Evolutionary conservation across 1,139 yeast genomes (phyloP).

Genomic region (Geotrichum siamense): DNA sequence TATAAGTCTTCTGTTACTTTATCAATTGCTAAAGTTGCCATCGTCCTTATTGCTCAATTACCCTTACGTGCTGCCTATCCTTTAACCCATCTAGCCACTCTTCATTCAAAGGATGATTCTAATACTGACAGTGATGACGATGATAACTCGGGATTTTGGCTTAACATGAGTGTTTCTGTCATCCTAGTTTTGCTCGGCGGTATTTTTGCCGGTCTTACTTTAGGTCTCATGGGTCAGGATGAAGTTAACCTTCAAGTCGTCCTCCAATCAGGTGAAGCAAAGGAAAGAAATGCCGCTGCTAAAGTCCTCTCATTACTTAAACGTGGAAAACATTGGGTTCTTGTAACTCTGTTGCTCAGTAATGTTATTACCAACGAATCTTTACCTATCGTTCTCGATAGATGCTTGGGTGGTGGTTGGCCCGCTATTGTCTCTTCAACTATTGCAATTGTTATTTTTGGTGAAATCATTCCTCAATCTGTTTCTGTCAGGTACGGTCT

Average conservation of each 20-base stretch:
- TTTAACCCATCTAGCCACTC: slow-evolving; percentile 29
- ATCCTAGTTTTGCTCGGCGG: slow-evolving; percentile 82
- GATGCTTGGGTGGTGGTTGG: slow-evolving; percentile 95
- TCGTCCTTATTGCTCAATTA: slow-evolving; percentile 14
- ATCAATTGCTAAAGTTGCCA: slow-evolving; percentile 11
- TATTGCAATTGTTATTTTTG: slow-evolving; percentile 86
- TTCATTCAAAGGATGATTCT: slow-evolving; percentile 33
- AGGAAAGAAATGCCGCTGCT: slow-evolving; percentile 64
- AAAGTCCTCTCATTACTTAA: slow-evolving; percentile 67
- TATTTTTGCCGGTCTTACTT: slow-evolving; percentile 89
- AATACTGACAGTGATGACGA: slow-evolving; percentile 20
- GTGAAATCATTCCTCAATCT: slow-evolving; percentile 94
- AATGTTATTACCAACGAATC: slow-evolving; percentile 96
- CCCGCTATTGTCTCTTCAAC: slow-evolving; percentile 93
- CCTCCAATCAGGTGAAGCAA: slow-evolving; percentile 42
- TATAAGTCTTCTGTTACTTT: slow-evolving; percentile 9
- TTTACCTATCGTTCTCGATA: slow-evolving; percentile 85
- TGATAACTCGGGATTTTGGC: slow-evolving; percentile 39
- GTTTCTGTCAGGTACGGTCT: slow-evolving; percentile 88
- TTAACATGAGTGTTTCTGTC: slow-evolving; percentile 53
- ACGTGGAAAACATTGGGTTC: slow-evolving; percentile 95
- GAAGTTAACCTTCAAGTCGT: slow-evolving; percentile 62
- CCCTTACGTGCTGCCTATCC: slow-evolving; percentile 16
- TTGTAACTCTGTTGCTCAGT: slow-evolving; percentile 69
- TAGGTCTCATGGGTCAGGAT: slow-evolving; percentile 97